A percentile compares a stretch with the other conserved stretches of the same genome.
Evolutionary conservation across 495 filamentous ascomycete species (phyloP).

Genomic region (Penicillium cosmopolitanum): DNA sequence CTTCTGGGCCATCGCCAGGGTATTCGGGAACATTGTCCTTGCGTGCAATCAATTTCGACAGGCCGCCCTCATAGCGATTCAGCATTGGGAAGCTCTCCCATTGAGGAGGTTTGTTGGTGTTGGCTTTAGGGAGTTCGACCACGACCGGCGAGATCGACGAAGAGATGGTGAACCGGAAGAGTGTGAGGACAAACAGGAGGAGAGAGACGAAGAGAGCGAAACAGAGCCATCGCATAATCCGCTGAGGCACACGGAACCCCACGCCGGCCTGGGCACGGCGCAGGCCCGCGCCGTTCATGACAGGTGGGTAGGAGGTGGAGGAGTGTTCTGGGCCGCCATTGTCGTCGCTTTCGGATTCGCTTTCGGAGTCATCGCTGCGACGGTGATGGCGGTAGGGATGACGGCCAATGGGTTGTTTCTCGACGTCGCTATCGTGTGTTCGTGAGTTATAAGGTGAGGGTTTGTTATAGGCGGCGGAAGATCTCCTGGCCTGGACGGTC

Average conservation of each 20-base stretch:
- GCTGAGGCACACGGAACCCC: slow-evolving; percentile 59
- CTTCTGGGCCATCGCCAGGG: slow-evolving; percentile 53
- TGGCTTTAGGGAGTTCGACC: slow-evolving; percentile 53
- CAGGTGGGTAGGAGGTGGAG: slow-evolving; percentile 56
- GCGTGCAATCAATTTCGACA: slow-evolving; percentile 65
- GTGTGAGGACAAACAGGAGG: slow-evolving; percentile 69
- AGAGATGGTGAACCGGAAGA: slow-evolving; percentile 69
- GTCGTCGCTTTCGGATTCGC: slow-evolving; percentile 31
- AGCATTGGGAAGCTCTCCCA: slow-evolving; percentile 87
- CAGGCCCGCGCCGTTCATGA: slow-evolving; percentile 49
- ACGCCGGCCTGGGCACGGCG: slow-evolving; percentile 41
- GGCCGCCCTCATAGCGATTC: slow-evolving; percentile 81
- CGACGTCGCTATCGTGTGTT: slow-evolving; percentile 35
- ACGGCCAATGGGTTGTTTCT: slow-evolving; percentile 39
- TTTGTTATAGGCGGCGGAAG: slow-evolving; percentile 37
- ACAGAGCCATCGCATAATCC: slow-evolving; percentile 72
- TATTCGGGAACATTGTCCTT: slow-evolving; percentile 74
- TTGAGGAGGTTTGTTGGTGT: slow-evolving; percentile 60
- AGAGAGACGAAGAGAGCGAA: slow-evolving; percentile 68
- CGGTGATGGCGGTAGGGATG: slow-evolving; percentile 29
- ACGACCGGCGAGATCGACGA: slow-evolving; percentile 63
- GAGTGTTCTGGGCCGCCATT: slow-evolving; percentile 32
- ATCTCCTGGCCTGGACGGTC: slow-evolving; percentile 42
- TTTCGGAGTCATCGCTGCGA: slow-evolving; percentile 27
- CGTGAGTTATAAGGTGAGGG: slow-evolving; percentile 27